These are phyloP conservation scores for Phytophthora meadii DNA, from an alignment of 352 stramenopile species.

Conservation along the genomic window DNA sequence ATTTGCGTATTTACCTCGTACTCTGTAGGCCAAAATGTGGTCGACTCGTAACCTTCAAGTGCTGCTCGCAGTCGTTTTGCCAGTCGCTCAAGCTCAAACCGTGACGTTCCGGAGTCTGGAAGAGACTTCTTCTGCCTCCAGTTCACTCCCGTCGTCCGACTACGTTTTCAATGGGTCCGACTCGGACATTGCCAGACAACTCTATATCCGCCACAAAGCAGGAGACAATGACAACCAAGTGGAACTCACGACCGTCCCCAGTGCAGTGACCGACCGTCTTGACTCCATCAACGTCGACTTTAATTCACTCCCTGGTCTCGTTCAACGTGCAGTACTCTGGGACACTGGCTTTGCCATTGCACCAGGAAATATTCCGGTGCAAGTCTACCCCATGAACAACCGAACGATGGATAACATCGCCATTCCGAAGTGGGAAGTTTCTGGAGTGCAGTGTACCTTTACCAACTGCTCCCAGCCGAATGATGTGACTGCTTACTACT, in stretches of 20 bases:
- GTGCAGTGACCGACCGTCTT: slow-evolving; percentile 17
- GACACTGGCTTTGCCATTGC: slow-evolving; percentile 38
- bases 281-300: slow-evolving; percentile 26
- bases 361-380: slow-evolving; percentile 10
- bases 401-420: slow-evolving; percentile 34
- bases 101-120: slow-evolving; percentile 26
- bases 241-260: slow-evolving; percentile 16
- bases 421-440: slow-evolving; percentile 22
- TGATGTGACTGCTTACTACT: slow-evolving; percentile 12
- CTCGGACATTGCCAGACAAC: slow-evolving; percentile 47
- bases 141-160: background rate
- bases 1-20: slow-evolving; percentile 17
- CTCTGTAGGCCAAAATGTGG: slow-evolving; percentile 8
- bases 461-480: slow-evolving; percentile 36
- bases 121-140: slow-evolving; percentile 4
- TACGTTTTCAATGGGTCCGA: slow-evolving; percentile 42
- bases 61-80: background rate
- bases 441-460: slow-evolving; percentile 15
- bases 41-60: background rate
- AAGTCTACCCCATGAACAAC: slow-evolving; percentile 24
- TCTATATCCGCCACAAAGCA: slow-evolving; percentile 33
- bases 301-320: slow-evolving; percentile 23
- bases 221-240: slow-evolving; percentile 17
- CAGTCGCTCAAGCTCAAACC: slow-evolving; percentile 4
- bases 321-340: slow-evolving; percentile 46